phyloP scores from a whole-genome alignment of 352 stramenopile genomes.

The Phytopythium vexans region DNA sequence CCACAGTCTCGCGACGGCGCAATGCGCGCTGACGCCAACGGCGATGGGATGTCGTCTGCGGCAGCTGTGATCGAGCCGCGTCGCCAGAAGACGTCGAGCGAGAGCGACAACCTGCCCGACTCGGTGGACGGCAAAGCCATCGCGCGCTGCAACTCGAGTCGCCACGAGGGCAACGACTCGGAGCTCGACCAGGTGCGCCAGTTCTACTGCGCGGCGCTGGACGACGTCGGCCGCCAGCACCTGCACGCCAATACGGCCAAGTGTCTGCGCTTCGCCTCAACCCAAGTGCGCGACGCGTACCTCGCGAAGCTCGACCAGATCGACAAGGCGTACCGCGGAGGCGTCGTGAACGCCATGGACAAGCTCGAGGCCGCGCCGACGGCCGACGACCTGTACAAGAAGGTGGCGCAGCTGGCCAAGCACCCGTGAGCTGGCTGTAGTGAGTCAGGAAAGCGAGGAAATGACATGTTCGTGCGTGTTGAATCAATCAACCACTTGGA shows the following conservation, averaged over 20 bases:
- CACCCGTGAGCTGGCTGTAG: no score
- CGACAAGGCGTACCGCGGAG: slow-evolving; percentile 1
- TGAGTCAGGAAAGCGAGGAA: no score
- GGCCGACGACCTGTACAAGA: background rate
- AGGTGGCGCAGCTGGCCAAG: no score
- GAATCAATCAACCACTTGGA: no score
- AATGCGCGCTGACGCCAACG: slow-evolving; percentile 61
- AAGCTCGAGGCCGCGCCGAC: background rate
- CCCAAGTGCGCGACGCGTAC: background rate
- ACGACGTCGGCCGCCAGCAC: slow-evolving; percentile 46
- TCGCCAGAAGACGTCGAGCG: slow-evolving; percentile 20
- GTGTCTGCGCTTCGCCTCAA: slow-evolving; percentile 1
- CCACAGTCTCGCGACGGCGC: slow-evolving; percentile 57
- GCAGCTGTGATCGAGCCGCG: background rate
- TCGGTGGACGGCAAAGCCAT: slow-evolving; percentile 32
- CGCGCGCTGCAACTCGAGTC: slow-evolving; percentile 50
- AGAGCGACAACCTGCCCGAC: slow-evolving; percentile 82
- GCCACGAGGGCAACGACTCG: slow-evolving; percentile 74
- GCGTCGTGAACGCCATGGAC: background rate
- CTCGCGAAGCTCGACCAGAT: background rate
- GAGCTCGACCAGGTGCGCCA: slow-evolving; percentile 35
- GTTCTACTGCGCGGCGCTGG: slow-evolving; percentile 72
- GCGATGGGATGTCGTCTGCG: background rate
- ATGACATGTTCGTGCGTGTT: no score
- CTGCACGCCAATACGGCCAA: slow-evolving; percentile 75